Evolutionary conservation across 371 early-diverging fungal species (phyloP), one percentile per base, ranked within the genome.

Genomic region (Circinella minor): DNA sequence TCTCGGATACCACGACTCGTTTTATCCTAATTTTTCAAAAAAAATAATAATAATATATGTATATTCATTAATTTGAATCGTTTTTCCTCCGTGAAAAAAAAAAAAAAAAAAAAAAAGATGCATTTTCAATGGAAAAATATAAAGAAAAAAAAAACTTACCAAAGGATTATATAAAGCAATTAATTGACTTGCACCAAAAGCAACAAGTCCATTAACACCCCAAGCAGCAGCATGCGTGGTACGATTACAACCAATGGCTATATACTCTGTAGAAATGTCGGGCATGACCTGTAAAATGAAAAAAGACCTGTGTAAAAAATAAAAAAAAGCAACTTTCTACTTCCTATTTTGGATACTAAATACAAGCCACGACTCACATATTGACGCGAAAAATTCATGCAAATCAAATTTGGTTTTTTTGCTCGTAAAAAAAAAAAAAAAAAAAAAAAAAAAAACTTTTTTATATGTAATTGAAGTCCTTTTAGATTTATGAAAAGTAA

Each of bases 91-190:
- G 13, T 34, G 34, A 55, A 9, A 9, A 15, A 7, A 9, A 11
- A 55, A 3, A 8, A 27, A 57, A 27, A 8, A 27, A 57, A 34
- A 27, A 57, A 34, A 18, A 34, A 57, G 27, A 37, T 51, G 9
- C 51, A 18, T 57, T 34, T 7, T 34, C 38, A 27, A 27, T 27
- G 27, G 27, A 27, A 27, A 27, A 2, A 27, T 27, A 2, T 27
- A 1, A 27, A 27, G 2, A 27, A 27, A 27, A n/a, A n/a, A n/a
- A n/a, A n/a, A n/a, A n/a, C 51, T 62, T 84, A 92, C 92, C 78
- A 88, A 74, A 18, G 95, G 94, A 61, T 88, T 78, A 74, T 90
- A 94, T 4, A 96, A 71, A 1, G 94, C 94, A 7, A 96, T 85
- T 37, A 85, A 77, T 66, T 85, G 79, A 65, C 90, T 81, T 6